Evolutionary conservation across 2,329 filamentous ascomycete genomes (phyloP).

Genomic region (Hirsutella rhossiliensis): DNA sequence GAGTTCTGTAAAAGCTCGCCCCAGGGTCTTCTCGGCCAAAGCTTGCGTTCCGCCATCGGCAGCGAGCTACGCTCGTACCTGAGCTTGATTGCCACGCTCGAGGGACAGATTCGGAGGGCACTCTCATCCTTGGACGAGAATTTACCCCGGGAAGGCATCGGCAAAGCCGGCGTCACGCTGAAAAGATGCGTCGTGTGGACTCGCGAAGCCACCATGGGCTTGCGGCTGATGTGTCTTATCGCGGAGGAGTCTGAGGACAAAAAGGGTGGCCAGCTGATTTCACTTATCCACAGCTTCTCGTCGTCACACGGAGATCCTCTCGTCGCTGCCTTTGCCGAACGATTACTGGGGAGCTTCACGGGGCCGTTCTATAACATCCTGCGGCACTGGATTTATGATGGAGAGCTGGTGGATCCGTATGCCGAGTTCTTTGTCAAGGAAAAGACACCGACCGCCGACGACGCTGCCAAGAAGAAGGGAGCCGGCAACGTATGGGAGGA

Average conservation of each 20-base stretch:
- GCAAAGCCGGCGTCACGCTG: conserved; percentile 81
- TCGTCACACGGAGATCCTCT: conserved; percentile 92
- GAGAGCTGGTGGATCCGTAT: conserved; percentile 92
- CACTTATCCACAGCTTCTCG: conserved; percentile 85
- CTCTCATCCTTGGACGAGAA: conserved; percentile 60
- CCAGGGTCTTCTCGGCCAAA: conserved; percentile 81
- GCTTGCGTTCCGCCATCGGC: conserved; percentile 74
- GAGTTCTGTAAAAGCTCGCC: conserved; percentile 72
- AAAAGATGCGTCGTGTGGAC: conserved; percentile 98
- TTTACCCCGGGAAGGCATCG: conserved; percentile 56
- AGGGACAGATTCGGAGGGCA: conserved; percentile 80
- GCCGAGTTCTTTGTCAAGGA: conserved; percentile 91
- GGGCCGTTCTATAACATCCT: conserved; percentile 95
- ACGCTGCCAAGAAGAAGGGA: conserved; percentile 38
- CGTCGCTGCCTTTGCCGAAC: conserved; percentile 84
- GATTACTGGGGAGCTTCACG: conserved; percentile 75
- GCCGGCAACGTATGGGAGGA: conserved; percentile 95
- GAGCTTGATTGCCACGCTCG: conserved; percentile 79
- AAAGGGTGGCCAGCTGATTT: conserved; percentile 85
- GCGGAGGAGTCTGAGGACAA: conserved; percentile 76
- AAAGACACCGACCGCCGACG: conserved; percentile 37
- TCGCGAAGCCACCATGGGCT: conserved; percentile 87
- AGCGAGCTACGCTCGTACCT: conserved; percentile 82
- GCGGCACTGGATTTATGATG: conserved; percentile 95
- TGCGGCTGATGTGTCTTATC: conserved; percentile 87